These are phyloP conservation scores for Dothiorella sarmentorum DNA, from an alignment of 2,329 filamentous ascomycete species.

Conservation along the genomic window DNA sequence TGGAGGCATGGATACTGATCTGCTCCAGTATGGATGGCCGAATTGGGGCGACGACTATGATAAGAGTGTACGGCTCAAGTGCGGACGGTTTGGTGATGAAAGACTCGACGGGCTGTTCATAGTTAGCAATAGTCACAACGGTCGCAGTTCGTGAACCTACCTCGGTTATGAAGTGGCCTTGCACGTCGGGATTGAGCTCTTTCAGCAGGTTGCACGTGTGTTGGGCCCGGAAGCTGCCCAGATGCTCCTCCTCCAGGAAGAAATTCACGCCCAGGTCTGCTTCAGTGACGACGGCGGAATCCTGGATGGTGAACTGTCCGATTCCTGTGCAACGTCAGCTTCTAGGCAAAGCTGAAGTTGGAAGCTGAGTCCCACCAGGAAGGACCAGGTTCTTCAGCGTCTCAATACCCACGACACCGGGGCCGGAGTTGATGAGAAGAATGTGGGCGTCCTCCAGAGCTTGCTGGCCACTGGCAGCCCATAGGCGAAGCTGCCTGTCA, in stretches of 20 bases:
- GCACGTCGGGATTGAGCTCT: conserved; percentile 90
- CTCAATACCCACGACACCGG: conserved; percentile 86
- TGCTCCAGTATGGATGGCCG: conserved; percentile 49
- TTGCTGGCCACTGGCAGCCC: conserved; percentile 88
- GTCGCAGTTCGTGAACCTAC: conserved; percentile 33
- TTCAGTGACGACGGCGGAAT: conserved; percentile 72
- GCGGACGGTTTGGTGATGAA: conserved; percentile 42
- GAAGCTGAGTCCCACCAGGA: conserved; percentile 55
- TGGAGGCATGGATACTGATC: conserved; percentile 49
- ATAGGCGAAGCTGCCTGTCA: conserved; percentile 89
- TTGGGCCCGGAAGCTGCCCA: conserved; percentile 75
- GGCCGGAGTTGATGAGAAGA: conserved; percentile 81
- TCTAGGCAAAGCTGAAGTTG: neutral
- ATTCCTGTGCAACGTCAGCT: conserved; percentile 55
- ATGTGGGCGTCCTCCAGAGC: conserved; percentile 89
- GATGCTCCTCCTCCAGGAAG: conserved; percentile 76
- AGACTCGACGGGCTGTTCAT: conserved; percentile 40
- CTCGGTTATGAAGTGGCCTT: conserved; percentile 65
- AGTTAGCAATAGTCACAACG: conserved; percentile 18
- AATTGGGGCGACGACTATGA: conserved; percentile 60
- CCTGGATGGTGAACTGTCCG: conserved; percentile 86
- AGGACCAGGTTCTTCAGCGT: conserved; percentile 96
- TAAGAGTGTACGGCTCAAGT: conserved; percentile 54
- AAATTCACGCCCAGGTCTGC: conserved; percentile 93
- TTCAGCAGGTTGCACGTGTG: conserved; percentile 72